phyloP scores from a whole-genome alignment of 495 filamentous ascomycete genomes.

The Xylaria acuta region DNA sequence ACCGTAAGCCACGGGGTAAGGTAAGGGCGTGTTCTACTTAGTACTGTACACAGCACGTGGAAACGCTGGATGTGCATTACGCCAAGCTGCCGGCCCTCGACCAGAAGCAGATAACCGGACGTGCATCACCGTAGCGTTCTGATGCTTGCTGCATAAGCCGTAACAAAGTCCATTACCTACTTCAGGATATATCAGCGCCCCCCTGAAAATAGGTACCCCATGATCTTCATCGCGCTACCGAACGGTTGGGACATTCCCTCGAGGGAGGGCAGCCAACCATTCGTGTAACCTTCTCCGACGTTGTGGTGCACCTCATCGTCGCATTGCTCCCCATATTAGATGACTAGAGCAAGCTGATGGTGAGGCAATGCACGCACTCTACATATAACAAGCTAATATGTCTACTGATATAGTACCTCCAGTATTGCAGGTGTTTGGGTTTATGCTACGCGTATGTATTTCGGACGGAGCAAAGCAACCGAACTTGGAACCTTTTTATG shows the following conservation, averaged over 20 bases:
- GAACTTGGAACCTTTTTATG: neutral
- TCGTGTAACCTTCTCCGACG: neutral
- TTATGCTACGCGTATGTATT: no score
- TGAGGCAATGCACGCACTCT: neutral
- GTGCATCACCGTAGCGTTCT: neutral
- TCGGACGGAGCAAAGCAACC: neutral
- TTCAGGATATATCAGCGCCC: neutral
- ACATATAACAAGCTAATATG: no score
- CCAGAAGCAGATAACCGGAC: neutral
- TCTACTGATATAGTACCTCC: no score
- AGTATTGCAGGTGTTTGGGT: no score
- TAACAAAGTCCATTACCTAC: neutral
- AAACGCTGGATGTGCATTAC: constrained; percentile 2
- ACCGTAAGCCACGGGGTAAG: neutral
- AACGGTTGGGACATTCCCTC: constrained; percentile 2
- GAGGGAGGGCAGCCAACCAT: neutral
- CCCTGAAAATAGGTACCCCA: constrained; percentile 7
- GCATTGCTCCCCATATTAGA: neutral
- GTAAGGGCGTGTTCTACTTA: neutral
- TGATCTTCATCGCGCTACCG: constrained; percentile 16
- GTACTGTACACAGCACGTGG: neutral
- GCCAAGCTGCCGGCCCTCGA: neutral
- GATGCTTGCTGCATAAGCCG: neutral
- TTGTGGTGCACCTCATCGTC: neutral
- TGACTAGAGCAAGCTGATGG: neutral